A percentile compares a stretch with the other conserved stretches of the same genome.
Evolutionary conservation across 164 flowering plant species (phyloP).

Genomic region (Brasenia schreberi): DNA sequence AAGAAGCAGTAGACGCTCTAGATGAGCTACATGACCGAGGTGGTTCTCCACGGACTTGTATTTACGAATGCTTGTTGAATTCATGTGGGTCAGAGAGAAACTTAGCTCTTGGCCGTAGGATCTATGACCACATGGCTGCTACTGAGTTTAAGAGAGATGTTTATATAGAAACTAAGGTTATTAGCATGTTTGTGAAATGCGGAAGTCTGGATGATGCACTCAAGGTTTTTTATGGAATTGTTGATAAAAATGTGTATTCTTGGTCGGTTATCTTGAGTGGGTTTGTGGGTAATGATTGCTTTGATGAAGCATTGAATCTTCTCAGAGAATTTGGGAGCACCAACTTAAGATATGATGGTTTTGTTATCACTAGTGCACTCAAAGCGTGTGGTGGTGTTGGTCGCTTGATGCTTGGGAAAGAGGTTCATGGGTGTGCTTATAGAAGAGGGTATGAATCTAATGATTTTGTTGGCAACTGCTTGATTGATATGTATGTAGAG

Average conservation of each 20-base stretch:
- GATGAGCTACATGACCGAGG: slow-evolving; percentile 3
- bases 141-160: slow-evolving; percentile 1
- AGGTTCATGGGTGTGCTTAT: slow-evolving; percentile 8
- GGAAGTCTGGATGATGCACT: slow-evolving; percentile 8
- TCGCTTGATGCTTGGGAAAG: slow-evolving; percentile 4
- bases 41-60: background rate
- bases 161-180: slow-evolving; percentile 4
- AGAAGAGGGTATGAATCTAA: slow-evolving; percentile 7
- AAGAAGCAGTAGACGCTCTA: slow-evolving; percentile 5
- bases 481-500: slow-evolving; percentile 9
- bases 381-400: slow-evolving; percentile 6
- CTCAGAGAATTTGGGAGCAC: slow-evolving; percentile 1
- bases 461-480: slow-evolving; percentile 8
- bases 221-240: slow-evolving; percentile 2
- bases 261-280: slow-evolving; percentile 10
- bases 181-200: slow-evolving; percentile 4
- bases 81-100: slow-evolving; percentile 4
- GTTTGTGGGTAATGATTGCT: background rate
- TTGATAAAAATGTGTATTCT: slow-evolving; percentile 1
- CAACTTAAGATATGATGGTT: slow-evolving; percentile 5
- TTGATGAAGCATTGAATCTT: slow-evolving; percentile 7
- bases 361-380: slow-evolving; percentile 4
- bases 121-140: slow-evolving; percentile 4
- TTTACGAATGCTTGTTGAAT: slow-evolving; percentile 3
- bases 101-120: slow-evolving; percentile 6